phyloP scores from a whole-genome alignment of 495 filamentous ascomycete species.

The Penicillium atrosanguineum region DNA sequence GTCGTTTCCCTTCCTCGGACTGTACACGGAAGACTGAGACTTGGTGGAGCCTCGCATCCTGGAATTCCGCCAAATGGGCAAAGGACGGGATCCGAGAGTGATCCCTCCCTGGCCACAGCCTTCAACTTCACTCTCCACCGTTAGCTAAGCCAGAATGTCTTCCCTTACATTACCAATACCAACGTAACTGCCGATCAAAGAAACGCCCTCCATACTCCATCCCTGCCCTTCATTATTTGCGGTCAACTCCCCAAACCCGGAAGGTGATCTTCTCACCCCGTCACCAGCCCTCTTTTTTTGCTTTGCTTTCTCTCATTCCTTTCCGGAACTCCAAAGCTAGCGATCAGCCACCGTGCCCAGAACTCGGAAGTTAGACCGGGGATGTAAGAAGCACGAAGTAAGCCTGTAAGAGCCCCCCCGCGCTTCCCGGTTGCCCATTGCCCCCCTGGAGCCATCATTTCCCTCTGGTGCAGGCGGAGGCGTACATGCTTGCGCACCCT shows the following conservation, averaged over 20 bases:
- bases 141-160: not conserved
- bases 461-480: constrained; percentile 22
- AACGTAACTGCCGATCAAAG: constrained; percentile 5
- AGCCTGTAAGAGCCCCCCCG: constrained; percentile 12
- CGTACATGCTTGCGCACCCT: constrained; percentile 25
- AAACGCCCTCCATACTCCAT: constrained; percentile 3
- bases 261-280: constrained; percentile 8
- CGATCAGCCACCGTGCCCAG: constrained; percentile 38
- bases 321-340: constrained; percentile 12
- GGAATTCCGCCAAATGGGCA: constrained; percentile 21
- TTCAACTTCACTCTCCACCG: not conserved
- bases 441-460: constrained; percentile 18
- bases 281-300: constrained; percentile 5
- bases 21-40: constrained; percentile 17
- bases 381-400: not conserved
- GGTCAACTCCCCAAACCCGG: constrained; percentile 3
- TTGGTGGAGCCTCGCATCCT: constrained; percentile 22
- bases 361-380: constrained; percentile 12
- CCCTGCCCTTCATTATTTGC: constrained; percentile 12
- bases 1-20: constrained; percentile 18
- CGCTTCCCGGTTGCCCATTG: constrained; percentile 27
- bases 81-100: constrained; percentile 15
- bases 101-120: not conserved
- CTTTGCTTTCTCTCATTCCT: not conserved
- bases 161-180: constrained; percentile 9